These are phyloP conservation scores for Starmerella riodocensis DNA, from an alignment of 805 yeast genomes.

Conservation along the genomic window DNA sequence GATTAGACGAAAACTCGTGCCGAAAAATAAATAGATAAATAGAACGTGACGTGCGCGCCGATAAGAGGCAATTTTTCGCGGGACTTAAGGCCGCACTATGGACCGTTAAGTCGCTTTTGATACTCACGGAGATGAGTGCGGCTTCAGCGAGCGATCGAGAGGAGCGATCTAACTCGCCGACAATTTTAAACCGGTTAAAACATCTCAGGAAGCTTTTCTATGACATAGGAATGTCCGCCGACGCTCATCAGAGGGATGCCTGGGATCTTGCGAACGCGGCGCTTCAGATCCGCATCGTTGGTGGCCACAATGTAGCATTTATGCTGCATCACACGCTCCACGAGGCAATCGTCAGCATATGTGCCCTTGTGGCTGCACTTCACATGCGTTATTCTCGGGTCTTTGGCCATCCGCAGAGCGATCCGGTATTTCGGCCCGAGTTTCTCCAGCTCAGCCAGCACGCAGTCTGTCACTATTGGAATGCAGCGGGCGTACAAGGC, in stretches of 20 bases:
- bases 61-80: too few relatives aligned
- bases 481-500: slow-evolving; percentile 86
- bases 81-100: too few relatives aligned
- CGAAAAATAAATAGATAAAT: too few relatives aligned
- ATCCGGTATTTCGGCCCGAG: slow-evolving; percentile 89
- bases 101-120: too few relatives aligned
- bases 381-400: slow-evolving; percentile 76
- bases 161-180: too few relatives aligned
- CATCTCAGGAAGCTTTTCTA: slow-evolving; percentile 90
- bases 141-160: too few relatives aligned
- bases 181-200: too few relatives aligned
- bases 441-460: slow-evolving; percentile 93
- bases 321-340: slow-evolving; percentile 85
- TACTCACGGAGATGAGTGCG: too few relatives aligned
- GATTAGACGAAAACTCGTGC: too few relatives aligned
- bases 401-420: slow-evolving; percentile 83
- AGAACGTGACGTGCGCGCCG: too few relatives aligned
- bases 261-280: slow-evolving; percentile 89
- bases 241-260: slow-evolving; percentile 97
- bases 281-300: slow-evolving; percentile 90
- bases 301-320: slow-evolving; percentile 96
- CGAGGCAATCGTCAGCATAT: slow-evolving; percentile 96
- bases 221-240: slow-evolving; percentile 81
- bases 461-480: slow-evolving; percentile 93
- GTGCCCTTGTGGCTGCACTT: slow-evolving; percentile 91